phyloP scores from a whole-genome alignment of 83 land plant genomes.

The Picea mariana region DNA sequence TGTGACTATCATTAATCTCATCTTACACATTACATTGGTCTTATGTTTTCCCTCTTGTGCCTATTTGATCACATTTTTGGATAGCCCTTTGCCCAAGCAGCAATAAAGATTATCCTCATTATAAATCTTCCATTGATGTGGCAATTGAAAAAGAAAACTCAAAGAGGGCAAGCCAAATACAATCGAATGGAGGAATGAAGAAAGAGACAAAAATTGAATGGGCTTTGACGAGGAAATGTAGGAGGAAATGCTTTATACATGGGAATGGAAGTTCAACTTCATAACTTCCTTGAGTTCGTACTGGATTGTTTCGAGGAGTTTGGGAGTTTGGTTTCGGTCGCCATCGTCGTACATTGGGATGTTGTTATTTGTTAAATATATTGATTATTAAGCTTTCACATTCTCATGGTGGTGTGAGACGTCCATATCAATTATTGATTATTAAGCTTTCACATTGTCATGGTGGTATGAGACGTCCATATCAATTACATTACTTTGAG shows the following conservation, averaged over 20 bases:
- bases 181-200: background rate
- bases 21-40: background rate
- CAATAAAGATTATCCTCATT: no score
- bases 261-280: background rate
- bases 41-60: background rate
- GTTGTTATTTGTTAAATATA: no score
- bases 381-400: no score
- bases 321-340: background rate
- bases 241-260: background rate
- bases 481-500: no score
- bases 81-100: no score
- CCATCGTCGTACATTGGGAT: background rate
- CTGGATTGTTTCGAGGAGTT: background rate
- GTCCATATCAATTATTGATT: no score
- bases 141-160: background rate
- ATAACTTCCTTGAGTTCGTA: no score
- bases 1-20: background rate
- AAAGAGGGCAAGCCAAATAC: background rate
- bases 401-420: no score
- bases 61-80: no score
- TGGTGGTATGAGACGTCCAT: no score
- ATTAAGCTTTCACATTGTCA: no score
- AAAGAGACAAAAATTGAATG: background rate
- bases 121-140: background rate
- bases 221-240: background rate